phyloP scores from a whole-genome alignment of 23 red algal genomes.

The Chondrus crispus region DNA sequence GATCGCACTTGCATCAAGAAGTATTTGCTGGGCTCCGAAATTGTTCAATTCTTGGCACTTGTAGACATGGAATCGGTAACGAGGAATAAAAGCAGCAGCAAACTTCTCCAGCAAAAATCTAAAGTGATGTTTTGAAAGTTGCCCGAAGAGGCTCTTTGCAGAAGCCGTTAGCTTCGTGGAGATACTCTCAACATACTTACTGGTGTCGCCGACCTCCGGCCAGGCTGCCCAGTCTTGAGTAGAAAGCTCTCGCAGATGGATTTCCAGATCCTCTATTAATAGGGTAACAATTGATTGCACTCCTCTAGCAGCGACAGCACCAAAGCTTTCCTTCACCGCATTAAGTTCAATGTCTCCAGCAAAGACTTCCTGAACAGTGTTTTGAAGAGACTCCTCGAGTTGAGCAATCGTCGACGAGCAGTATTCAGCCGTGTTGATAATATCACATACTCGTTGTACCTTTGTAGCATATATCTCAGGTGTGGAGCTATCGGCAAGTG shows the following conservation, averaged over 20 bases:
- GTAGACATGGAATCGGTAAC: slow-evolving; percentile 49
- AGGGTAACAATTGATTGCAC: slow-evolving; percentile 63
- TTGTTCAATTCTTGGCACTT: slow-evolving; percentile 53
- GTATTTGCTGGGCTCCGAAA: slow-evolving; percentile 82
- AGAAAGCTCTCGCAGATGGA: slow-evolving; percentile 50
- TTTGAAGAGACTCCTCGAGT: slow-evolving; percentile 61
- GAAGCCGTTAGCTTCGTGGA: slow-evolving; percentile 38
- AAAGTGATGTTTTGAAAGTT: slow-evolving; percentile 70
- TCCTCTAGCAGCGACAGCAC: slow-evolving; percentile 68
- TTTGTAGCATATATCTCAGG: slow-evolving; percentile 17
- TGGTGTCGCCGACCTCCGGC: slow-evolving; percentile 83
- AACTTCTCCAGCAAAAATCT: slow-evolving; percentile 85
- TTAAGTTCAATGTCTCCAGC: slow-evolving; percentile 63
- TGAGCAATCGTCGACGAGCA: slow-evolving; percentile 81
- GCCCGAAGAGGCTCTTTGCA: not conserved
- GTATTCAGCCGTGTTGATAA: slow-evolving; percentile 77
- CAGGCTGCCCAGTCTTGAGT: slow-evolving; percentile 56
- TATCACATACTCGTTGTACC: slow-evolving; percentile 40
- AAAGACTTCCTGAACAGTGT: slow-evolving; percentile 69
- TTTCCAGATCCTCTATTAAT: slow-evolving; percentile 60
- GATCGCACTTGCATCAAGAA: slow-evolving; percentile 73
- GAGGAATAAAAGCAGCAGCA: slow-evolving; percentile 51
- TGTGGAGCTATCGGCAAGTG: slow-evolving; percentile 46
- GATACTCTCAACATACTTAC: slow-evolving; percentile 53
- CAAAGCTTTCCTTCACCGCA: slow-evolving; percentile 76